Percentiles rank a stretch among this genome's conserved stretches.
Evolutionary conservation across 192 early-diverging fungal species (phyloP).

Genomic region (Coemansia sp.): DNA sequence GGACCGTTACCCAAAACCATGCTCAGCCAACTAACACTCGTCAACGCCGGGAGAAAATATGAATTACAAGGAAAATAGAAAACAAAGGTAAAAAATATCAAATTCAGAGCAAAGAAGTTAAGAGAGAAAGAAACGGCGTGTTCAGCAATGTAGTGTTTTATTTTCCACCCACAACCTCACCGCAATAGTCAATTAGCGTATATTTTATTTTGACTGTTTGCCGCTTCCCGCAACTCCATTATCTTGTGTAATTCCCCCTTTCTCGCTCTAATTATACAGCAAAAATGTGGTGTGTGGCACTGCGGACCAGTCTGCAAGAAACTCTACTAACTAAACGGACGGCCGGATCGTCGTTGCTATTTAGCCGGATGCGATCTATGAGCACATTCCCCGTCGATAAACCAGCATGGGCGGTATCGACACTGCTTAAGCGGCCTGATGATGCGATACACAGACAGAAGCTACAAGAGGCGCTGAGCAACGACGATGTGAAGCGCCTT

Average conservation of each 20-base stretch:
- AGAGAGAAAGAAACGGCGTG: no score
- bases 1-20: conserved; percentile 1
- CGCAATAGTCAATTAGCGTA: no score
- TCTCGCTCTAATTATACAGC: neutral
- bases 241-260: neutral
- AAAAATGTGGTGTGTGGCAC: neutral
- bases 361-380: neutral
- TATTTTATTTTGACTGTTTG: no score
- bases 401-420: conserved; percentile 27
- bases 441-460: conserved; percentile 1
- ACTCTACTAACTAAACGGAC: neutral
- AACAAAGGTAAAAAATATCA: neutral
- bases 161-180: no score
- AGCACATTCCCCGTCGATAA: conserved; percentile 20
- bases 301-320: neutral
- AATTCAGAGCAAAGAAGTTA: neutral
- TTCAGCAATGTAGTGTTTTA: no score
- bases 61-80: neutral
- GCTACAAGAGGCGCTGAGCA: conserved; percentile 12
- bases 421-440: conserved; percentile 17
- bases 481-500: conserved; percentile 18
- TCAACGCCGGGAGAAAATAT: neutral
- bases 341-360: neutral
- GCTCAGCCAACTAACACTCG: neutral
- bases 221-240: no score